phyloP scores from a whole-genome alignment of 73 alveolate species.

The Paramecium bursaria region DNA sequence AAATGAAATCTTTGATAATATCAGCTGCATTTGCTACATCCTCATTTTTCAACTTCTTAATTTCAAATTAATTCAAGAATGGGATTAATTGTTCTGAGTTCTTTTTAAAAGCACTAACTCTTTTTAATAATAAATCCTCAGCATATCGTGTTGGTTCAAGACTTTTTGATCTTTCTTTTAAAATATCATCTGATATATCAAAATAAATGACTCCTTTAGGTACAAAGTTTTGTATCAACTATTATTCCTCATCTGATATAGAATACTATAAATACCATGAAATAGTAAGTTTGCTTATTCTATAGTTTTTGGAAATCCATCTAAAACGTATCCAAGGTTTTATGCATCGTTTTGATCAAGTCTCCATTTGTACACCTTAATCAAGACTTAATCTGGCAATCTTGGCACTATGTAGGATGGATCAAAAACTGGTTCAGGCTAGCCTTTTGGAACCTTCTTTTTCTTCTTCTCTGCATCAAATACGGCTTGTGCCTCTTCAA shows the following conservation, averaged over 20 bases:
- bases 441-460: constrained; percentile 70
- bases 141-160: constrained; percentile 22
- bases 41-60: constrained; percentile 23
- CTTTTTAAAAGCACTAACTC: constrained; percentile 65
- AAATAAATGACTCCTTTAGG: constrained; percentile 68
- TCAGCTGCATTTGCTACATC: constrained; percentile 42
- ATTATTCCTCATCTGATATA: constrained; percentile 30
- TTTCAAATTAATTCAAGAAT: constrained; percentile 48
- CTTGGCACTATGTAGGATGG: constrained; percentile 58
- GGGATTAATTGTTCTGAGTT: constrained; percentile 43
- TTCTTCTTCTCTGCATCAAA: constrained; percentile 70
- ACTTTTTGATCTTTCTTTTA: constrained; percentile 57
- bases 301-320: constrained; percentile 72
- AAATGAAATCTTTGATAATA: neutral
- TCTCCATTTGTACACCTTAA: constrained; percentile 62
- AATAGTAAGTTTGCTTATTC: constrained; percentile 69
- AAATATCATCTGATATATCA: constrained; percentile 46
- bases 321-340: constrained; percentile 72
- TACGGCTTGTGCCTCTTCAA: constrained; percentile 60
- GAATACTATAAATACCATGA: constrained; percentile 5
- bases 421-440: constrained; percentile 72
- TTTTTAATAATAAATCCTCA: constrained; percentile 34
- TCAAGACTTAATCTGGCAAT: constrained; percentile 61
- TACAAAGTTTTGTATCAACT: neutral
- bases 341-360: constrained; percentile 61